Base-by-base conservation (phyloP, 1,284 basidiomycete genomes). In the Cutaneotrichosporon sp. region DNA sequence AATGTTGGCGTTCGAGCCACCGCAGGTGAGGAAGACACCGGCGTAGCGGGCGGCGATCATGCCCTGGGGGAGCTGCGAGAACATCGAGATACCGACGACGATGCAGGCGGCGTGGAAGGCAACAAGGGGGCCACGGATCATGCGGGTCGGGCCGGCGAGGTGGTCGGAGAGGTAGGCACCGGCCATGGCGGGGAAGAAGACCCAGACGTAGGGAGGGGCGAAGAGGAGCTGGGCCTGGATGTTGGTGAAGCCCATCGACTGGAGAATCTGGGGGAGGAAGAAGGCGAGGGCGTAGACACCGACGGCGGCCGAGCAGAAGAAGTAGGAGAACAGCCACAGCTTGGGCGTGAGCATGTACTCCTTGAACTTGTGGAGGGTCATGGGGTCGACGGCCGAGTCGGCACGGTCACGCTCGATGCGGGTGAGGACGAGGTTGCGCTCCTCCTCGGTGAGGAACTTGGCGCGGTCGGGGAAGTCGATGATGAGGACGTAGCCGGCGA, bases 391-490 rank as follows among this genome's bases (percentile, higher is more conserved):
- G n/a, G 68, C 69, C 42, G 80, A 73, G 65, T 83, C 82, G 43
- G 77, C 59, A 9, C 82, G 77, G 72, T 83, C 82, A 24, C 69
- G 66, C 60, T 82, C 67, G 58, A 83, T 80, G 42, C 82, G 75
- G 14, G 75, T 69, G 27, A 77, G 67, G 59, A 82, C 68, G 61
- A 81, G 72, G 36, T 69, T 67, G 33, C 71, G 77, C 65, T 82
- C 76, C 18, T 78, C 74, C 16, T 66, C 63, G 7, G 69, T 76
- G 31, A 83, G 72, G 77, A 83, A 82, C 29, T 66, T 79, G 56
- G 75, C 77, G 69, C 79, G 77, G 69, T 82, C 81, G 22, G 82
- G 82, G 75, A 82, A 82, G 68, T 82, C 81, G 46, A 54, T 43
- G 54, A 75, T 67, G 53, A 73, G 58, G 54, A 75, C 51, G 51